Conservation (phyloP, 1,284 basidiomycete genomes). For the Ceratobasidium sp. region DNA sequence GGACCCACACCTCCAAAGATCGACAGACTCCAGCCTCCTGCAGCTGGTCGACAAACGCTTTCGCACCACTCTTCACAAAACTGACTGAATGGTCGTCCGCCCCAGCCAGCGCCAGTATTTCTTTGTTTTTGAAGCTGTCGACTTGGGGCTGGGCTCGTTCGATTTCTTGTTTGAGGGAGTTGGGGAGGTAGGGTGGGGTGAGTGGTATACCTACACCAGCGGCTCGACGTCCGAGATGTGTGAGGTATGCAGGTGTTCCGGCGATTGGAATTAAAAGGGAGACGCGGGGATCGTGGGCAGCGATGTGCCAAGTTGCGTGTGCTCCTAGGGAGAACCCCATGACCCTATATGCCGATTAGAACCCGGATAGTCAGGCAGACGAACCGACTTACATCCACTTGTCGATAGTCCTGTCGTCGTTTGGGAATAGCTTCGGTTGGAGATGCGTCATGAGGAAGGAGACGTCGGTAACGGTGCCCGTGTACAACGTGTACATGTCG, state of each 20-base stretch:
- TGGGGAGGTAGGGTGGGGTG: constrained; percentile 54
- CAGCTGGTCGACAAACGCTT: constrained; percentile 51
- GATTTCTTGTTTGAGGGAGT: constrained; percentile 51
- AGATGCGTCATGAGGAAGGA: constrained; percentile 62
- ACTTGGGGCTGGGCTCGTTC: constrained; percentile 45
- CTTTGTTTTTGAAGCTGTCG: constrained; percentile 54
- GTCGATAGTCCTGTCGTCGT: constrained; percentile 58
- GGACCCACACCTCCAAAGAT: constrained; percentile 53
- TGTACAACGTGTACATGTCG: constrained; percentile 55
- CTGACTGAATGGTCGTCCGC: constrained; percentile 52
- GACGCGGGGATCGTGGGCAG: constrained; percentile 57
- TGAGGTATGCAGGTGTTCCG: constrained; percentile 60
- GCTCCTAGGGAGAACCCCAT: constrained; percentile 39
- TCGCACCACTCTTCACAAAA: constrained; percentile 50
- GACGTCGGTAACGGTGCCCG: constrained; percentile 60
- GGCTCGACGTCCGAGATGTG: constrained; percentile 55
- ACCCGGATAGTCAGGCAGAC: background rate
- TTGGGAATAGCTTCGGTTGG: constrained; percentile 60
- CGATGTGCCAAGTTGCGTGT: constrained; percentile 46
- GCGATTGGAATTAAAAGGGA: constrained; percentile 62
- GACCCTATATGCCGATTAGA: background rate
- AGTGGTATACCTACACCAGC: constrained; percentile 49
- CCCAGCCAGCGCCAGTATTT: constrained; percentile 57
- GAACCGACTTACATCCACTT: constrained; percentile 53
- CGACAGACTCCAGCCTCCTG: constrained; percentile 44